These are phyloP conservation scores for Bolboschoenus planiculmis DNA, from an alignment of 176 grass and related monocot genomes.

Conservation along the genomic window DNA sequence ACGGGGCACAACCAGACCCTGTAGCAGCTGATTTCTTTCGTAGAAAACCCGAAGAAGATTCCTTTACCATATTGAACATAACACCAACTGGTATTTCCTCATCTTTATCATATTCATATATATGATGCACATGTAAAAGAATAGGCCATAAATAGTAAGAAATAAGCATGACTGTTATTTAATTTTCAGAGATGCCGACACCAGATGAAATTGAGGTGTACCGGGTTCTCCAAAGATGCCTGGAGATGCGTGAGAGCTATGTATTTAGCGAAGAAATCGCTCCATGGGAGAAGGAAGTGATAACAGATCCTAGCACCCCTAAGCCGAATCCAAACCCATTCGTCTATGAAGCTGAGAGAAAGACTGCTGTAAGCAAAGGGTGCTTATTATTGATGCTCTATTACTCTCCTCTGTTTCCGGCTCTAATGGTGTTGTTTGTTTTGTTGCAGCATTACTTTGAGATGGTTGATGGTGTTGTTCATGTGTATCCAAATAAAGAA, in stretches of 20 bases:
- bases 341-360: conserved; percentile 48
- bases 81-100: conserved; percentile 58
- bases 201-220: conserved; percentile 82
- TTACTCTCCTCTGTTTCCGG: background rate
- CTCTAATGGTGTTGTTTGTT: conserved; percentile 3
- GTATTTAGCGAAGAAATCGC: conserved; percentile 87
- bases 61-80: conserved; percentile 71
- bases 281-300: conserved; percentile 92
- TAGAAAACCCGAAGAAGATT: conserved; percentile 83
- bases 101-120: conserved; percentile 12
- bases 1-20: conserved; percentile 65
- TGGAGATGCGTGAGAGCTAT: conserved; percentile 77
- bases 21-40: conserved; percentile 92
- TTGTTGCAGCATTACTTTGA: conserved; percentile 65
- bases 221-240: conserved; percentile 85
- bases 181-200: conserved; percentile 55
- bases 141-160: background rate
- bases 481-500: conserved; percentile 69
- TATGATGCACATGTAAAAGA: background rate
- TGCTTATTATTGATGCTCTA: background rate
- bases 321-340: conserved; percentile 89
- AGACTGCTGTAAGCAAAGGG: conserved; percentile 52
- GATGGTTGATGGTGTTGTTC: conserved; percentile 96
- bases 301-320: conserved; percentile 92
- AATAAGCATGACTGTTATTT: background rate